These are phyloP conservation scores for Candida insectorum DNA, from an alignment of 805 yeast species.

Conservation along the genomic window DNA sequence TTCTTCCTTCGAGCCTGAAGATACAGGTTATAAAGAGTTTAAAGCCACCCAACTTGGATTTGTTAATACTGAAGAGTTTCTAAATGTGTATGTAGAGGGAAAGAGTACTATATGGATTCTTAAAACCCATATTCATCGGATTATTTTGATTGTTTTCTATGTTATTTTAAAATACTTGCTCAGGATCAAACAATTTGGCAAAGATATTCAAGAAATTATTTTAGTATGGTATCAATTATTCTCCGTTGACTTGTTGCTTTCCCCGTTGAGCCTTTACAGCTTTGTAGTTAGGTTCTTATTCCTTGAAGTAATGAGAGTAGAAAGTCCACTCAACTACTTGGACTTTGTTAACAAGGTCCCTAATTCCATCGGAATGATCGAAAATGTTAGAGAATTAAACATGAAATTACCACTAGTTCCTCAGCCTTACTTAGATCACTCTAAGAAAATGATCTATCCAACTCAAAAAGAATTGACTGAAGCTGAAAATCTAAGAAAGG, in stretches of 20 bases:
- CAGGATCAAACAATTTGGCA: neutral
- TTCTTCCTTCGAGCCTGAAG: no score
- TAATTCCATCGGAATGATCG: constrained; percentile 24
- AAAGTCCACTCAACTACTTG: constrained; percentile 7
- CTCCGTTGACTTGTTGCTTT: neutral
- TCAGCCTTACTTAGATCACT: constrained; percentile 39
- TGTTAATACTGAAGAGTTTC: constrained; percentile 8
- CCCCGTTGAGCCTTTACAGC: neutral
- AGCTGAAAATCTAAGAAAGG: constrained; percentile 30
- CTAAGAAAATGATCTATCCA: constrained; percentile 38
- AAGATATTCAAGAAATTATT: neutral
- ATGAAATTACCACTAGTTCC: constrained; percentile 39
- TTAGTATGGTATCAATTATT: no score
- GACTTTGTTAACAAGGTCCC: constrained; percentile 20
- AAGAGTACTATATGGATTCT: constrained; percentile 17
- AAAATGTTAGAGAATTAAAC: constrained; percentile 20
- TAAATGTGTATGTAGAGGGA: constrained; percentile 10
- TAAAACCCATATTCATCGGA: constrained; percentile 16
- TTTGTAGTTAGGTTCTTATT: constrained; percentile 3
- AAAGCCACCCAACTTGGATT: constrained; percentile 13
- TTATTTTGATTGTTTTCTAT: constrained; percentile 9
- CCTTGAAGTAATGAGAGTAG: constrained; percentile 2
- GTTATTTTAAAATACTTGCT: no score
- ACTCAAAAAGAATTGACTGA: constrained; percentile 27
- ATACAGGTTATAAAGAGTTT: no score